Conservation (phyloP, 2,329 filamentous ascomycete species). For the Neurospora sp. region DNA sequence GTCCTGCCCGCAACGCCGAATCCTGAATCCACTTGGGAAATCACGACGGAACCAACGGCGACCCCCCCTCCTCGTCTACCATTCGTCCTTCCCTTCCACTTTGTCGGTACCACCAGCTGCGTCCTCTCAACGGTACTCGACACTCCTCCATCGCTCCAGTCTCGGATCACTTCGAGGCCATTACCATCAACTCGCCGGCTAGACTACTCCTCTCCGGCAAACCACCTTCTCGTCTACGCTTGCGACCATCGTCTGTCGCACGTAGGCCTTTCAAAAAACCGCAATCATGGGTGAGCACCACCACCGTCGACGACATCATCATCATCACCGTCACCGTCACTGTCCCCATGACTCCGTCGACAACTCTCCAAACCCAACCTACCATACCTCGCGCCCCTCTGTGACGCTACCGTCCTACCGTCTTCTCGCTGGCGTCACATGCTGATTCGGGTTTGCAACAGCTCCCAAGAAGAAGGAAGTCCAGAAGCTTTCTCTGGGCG, state of each 20-base stretch:
- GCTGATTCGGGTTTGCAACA: slow-evolving; percentile 39
- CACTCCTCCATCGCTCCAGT: slow-evolving; percentile 4
- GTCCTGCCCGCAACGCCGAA: slow-evolving; percentile 1
- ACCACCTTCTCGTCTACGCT: slow-evolving; percentile 18
- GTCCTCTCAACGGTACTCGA: neutral
- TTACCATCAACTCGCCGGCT: neutral
- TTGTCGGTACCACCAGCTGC: neutral
- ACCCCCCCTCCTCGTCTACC: slow-evolving; percentile 1
- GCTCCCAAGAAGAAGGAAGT: slow-evolving; percentile 88
- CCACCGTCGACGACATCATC: neutral
- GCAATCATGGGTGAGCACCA: slow-evolving; percentile 25
- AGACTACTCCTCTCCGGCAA: slow-evolving; percentile 11
- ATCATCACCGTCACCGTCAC: neutral
- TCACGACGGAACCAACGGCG: neutral
- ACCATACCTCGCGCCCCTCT: slow-evolving; percentile 1
- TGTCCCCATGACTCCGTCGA: neutral
- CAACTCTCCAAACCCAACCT: neutral
- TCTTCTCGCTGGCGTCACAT: slow-evolving; percentile 11
- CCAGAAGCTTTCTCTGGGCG: slow-evolving; percentile 96
- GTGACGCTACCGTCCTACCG: slow-evolving; percentile 1
- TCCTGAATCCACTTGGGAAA: neutral
- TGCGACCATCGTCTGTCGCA: slow-evolving; percentile 20
- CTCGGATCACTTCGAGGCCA: neutral
- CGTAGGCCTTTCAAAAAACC: slow-evolving; percentile 18
- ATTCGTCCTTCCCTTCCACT: slow-evolving; percentile 8